phyloP scores from a whole-genome alignment of 192 early-diverging fungal genomes.

The Chytriomyces hyalinus region DNA sequence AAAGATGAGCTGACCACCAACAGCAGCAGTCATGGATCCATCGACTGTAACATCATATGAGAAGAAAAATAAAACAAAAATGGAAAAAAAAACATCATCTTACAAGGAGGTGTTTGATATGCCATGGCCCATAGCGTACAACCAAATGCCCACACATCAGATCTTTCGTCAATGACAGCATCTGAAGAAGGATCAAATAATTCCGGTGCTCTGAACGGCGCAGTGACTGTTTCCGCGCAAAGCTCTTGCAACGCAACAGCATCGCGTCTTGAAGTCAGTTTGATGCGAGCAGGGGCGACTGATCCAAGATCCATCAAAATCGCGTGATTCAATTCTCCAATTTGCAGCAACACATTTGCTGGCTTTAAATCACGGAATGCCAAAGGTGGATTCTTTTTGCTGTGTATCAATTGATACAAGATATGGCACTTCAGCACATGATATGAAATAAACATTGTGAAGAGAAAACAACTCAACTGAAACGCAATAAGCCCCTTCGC shows the following conservation, averaged over 20 bases:
- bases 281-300: conserved; percentile 47
- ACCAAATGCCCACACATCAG: conserved; percentile 57
- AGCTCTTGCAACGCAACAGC: conserved; percentile 52
- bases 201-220: conserved; percentile 57
- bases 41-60: conserved; percentile 38
- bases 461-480: conserved; percentile 39
- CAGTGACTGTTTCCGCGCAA: conserved; percentile 59
- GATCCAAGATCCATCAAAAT: conserved; percentile 62
- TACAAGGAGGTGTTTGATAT: conserved; percentile 51
- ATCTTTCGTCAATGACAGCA: conserved; percentile 41
- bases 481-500: conserved; percentile 54
- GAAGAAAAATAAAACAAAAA: not conserved
- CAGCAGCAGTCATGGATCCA: conserved; percentile 52
- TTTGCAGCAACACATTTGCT: conserved; percentile 53
- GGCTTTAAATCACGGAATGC: conserved; percentile 61
- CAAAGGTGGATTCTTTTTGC: conserved; percentile 48
- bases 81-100: too few species aligned
- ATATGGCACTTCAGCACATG: not conserved
- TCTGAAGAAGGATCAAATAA: conserved; percentile 56
- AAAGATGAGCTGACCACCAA: conserved; percentile 45
- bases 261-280: conserved; percentile 47
- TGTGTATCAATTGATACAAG: not conserved
- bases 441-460: not conserved
- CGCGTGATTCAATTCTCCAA: conserved; percentile 22
- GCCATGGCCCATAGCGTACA: conserved; percentile 60